A percentile compares a stretch with the other conserved stretches of the same genome.
Evolutionary conservation across 257 asterid genomes (phyloP).

Genomic region (Nicotiana undulata): DNA sequence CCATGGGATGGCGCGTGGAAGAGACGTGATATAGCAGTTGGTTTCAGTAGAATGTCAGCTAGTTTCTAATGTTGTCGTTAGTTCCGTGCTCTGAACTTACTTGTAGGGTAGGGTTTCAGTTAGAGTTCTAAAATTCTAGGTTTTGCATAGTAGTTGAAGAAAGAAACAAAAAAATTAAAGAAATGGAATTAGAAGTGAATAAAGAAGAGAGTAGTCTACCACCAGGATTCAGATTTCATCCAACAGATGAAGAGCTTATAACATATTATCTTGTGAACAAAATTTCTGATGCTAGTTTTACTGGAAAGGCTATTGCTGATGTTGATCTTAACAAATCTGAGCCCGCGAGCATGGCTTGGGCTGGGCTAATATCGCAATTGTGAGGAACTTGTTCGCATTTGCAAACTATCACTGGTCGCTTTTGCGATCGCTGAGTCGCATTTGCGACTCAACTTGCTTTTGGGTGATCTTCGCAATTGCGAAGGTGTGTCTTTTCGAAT

Average conservation of each 20-base stretch:
- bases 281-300: slow-evolving; percentile 63
- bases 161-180: not conserved
- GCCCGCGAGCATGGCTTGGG: slow-evolving; percentile 34
- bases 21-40: too few relatives aligned
- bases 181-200: slow-evolving; percentile 42
- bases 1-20: too few relatives aligned
- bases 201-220: slow-evolving; percentile 59
- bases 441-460: too few relatives aligned
- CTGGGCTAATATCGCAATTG: too few relatives aligned
- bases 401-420: too few relatives aligned
- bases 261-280: slow-evolving; percentile 69
- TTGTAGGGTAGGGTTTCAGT: slow-evolving; percentile 38
- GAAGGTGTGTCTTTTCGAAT: too few relatives aligned
- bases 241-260: slow-evolving; percentile 83
- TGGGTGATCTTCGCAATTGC: too few relatives aligned
- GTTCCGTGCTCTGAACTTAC: too few relatives aligned
- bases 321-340: slow-evolving; percentile 94
- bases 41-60: too few relatives aligned
- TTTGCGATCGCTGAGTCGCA: too few relatives aligned
- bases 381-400: too few relatives aligned
- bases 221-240: slow-evolving; percentile 90
- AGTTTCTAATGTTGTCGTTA: too few relatives aligned
- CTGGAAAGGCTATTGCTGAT: slow-evolving; percentile 73
- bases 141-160: not conserved
- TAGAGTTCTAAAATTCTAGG: slow-evolving; percentile 14